Percentiles rank a stretch among this genome's conserved stretches.
These are phyloP conservation scores for Phytophthora capsici DNA, from an alignment of 352 stramenopile genomes.

Conservation along the genomic window DNA sequence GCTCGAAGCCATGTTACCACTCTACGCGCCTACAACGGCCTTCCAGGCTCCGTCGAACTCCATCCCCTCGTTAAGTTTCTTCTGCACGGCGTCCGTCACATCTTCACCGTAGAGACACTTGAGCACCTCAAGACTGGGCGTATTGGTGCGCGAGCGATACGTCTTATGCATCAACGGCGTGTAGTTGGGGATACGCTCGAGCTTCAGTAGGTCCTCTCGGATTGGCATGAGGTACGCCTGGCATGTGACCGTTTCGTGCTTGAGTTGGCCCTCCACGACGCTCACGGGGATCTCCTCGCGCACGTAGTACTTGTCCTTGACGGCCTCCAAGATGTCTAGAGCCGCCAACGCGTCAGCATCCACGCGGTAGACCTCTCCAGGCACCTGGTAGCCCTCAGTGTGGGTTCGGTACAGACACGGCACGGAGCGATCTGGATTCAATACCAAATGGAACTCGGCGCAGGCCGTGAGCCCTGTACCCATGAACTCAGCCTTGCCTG, in stretches of 20 bases:
- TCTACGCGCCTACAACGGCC: constrained; percentile 32
- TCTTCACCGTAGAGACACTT: constrained; percentile 62
- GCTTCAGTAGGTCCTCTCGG: constrained; percentile 54
- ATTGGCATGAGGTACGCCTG: constrained; percentile 68
- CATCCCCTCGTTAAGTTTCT: constrained; percentile 47
- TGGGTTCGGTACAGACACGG: constrained; percentile 60
- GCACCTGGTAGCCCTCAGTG: constrained; percentile 50
- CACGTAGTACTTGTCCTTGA: constrained; percentile 71
- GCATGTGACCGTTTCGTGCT: constrained; percentile 49
- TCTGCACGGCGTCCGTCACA: constrained; percentile 44
- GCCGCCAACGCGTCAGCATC: constrained; percentile 56
- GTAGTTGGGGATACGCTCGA: constrained; percentile 60
- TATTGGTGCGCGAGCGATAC: constrained; percentile 49
- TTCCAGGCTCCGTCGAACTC: constrained; percentile 57
- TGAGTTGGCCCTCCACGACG: constrained; percentile 49
- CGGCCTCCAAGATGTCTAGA: constrained; percentile 79
- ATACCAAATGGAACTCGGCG: constrained; percentile 58
- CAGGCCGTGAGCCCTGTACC: constrained; percentile 49
- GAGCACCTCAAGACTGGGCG: constrained; percentile 57
- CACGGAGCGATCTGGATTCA: constrained; percentile 64
- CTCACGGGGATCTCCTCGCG: constrained; percentile 68
- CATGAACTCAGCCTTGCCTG: constrained; percentile 60
- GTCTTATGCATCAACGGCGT: constrained; percentile 54
- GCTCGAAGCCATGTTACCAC: not conserved
- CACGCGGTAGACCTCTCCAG: constrained; percentile 71